Evolutionary conservation across 352 stramenopile species (phyloP), one percentile per base, ranked within the genome.

Genomic region (Pythium phragmitis): DNA sequence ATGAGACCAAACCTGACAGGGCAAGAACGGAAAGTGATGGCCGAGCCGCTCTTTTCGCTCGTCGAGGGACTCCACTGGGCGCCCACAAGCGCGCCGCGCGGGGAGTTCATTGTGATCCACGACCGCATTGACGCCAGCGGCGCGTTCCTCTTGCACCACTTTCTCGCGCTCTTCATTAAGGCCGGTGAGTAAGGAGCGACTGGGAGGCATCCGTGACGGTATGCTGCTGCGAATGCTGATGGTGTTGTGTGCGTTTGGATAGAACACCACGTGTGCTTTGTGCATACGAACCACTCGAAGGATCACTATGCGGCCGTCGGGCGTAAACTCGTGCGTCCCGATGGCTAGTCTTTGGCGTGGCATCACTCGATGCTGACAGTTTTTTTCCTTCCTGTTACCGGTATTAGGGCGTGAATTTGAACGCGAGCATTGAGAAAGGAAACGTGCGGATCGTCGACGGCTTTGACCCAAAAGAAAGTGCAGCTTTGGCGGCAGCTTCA

Each of bases 81-180:
- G 58, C 75, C 80, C 0, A 67, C 70, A 34, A 79, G 55, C 46
- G 76, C 81, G 28, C 82, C 84, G 62, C 67, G 61, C 28, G 75
- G 78, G 2, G 59, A 90, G 57, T 68, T 91, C 46, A 58, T 93
- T 54, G 45, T 82, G 42, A 64, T 93, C 48, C 68, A 82, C 14
- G 84, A 93, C 65, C 60, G 66, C 14, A 72, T 88, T 28, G 79
- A 91, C 46, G 71, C 79, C 13, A 64, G 58, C 37, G 80, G 82
- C 19, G 65, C 65, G 26, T 91, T 90, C 57, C 62, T 93, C 43
- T 66, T 93, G 43, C 84, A 93, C 54, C 80, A 93, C 65, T 88
- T 93, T 28, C 39, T 81, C 26, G 72, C 82, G 61, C 74, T 91
- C 8, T 88, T 89, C 57, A 70, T 89, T 37, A 88, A 91, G 71